Conservation (phyloP, 179 eudicot genomes). For the Silene noctiflora region DNA sequence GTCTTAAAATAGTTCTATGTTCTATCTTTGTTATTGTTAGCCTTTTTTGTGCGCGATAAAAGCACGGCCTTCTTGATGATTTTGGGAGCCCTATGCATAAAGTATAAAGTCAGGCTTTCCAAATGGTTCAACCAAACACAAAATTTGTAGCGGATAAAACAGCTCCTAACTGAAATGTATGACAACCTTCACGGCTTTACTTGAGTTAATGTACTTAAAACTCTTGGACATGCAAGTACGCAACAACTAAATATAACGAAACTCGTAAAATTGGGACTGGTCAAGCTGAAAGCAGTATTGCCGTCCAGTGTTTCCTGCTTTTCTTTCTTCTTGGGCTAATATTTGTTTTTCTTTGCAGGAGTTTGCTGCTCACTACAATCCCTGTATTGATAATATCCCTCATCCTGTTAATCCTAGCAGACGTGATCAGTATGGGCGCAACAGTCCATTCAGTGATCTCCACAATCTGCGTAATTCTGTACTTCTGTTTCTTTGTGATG, state of each 20-base stretch:
- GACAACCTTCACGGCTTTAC: too few relatives aligned
- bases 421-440: constrained; percentile 27
- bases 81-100: not conserved
- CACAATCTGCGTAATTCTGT: constrained; percentile 32
- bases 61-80: not conserved
- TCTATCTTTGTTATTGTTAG: not conserved
- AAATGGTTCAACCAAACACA: not conserved
- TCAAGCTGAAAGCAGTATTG: not conserved
- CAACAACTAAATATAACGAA: too few relatives aligned
- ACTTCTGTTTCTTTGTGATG: constrained; percentile 44
- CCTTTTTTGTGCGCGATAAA: not conserved
- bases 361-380: constrained; percentile 39
- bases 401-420: constrained; percentile 31
- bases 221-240: too few relatives aligned
- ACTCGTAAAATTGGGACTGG: too few relatives aligned
- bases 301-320: not conserved
- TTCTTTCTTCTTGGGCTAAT: not conserved
- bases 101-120: not conserved
- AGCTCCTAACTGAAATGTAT: not conserved
- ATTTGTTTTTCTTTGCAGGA: constrained; percentile 28
- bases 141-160: not conserved
- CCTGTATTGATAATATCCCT: constrained; percentile 39
- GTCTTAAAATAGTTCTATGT: too few relatives aligned
- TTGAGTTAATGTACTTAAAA: too few relatives aligned
- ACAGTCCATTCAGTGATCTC: constrained; percentile 33